Evolutionary conservation across 2,329 filamentous ascomycete species (phyloP).

Genomic region (Davidsoniella neocaledoniae): DNA sequence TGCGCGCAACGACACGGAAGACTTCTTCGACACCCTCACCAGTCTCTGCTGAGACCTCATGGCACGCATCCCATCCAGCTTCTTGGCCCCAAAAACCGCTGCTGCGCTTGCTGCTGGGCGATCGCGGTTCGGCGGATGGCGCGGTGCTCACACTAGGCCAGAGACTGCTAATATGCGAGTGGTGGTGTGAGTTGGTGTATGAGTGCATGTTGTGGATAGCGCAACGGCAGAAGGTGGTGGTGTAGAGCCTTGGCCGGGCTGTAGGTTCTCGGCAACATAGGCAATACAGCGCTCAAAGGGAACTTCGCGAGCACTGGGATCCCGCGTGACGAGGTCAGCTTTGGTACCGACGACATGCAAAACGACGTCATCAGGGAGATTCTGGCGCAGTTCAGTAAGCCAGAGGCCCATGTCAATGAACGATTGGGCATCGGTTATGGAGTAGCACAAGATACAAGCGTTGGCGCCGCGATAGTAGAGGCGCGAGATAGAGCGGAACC

Average conservation of each 20-base stretch:
- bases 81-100: conserved; percentile 83
- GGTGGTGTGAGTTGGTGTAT: conserved; percentile 14
- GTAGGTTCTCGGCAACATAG: conserved; percentile 84
- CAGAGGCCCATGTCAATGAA: conserved; percentile 88
- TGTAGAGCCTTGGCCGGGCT: conserved; percentile 49
- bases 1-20: conserved; percentile 53
- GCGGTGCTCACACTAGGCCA: conserved; percentile 11
- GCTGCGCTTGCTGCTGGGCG: conserved; percentile 46
- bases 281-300: conserved; percentile 92
- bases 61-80: conserved; percentile 89
- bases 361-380: conserved; percentile 61
- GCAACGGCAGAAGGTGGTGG: conserved; percentile 45
- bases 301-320: conserved; percentile 63
- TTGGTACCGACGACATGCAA: conserved; percentile 94
- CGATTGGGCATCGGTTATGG: conserved; percentile 71
- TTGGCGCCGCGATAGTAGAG: conserved; percentile 95
- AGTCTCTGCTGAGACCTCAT: conserved; percentile 87
- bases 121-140: conserved; percentile 33
- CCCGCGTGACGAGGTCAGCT: conserved; percentile 73
- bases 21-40: conserved; percentile 95
- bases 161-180: conserved; percentile 6
- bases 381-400: conserved; percentile 69
- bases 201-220: conserved; percentile 18
- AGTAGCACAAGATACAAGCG: conserved; percentile 86
- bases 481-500: conserved; percentile 84